A percentile compares a stretch with the other conserved stretches of the same genome.
Evolutionary conservation across 352 stramenopile species (phyloP).

Genomic region (Aphanomyces invadans): DNA sequence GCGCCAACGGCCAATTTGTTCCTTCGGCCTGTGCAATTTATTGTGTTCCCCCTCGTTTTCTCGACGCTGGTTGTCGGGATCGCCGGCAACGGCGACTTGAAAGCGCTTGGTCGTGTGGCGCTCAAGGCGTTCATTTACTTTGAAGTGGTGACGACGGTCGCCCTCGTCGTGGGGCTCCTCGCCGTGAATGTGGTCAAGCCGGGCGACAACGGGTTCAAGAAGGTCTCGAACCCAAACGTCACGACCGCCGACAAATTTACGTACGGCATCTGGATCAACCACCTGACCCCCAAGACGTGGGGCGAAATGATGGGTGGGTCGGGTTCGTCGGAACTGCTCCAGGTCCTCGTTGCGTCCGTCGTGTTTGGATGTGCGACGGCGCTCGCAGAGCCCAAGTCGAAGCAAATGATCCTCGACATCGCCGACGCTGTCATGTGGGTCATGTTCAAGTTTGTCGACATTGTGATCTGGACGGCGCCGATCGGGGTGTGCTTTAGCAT

Average conservation of each 20-base stretch:
- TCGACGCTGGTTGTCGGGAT: constrained; percentile 51
- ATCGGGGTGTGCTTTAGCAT: constrained; percentile 52
- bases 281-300: constrained; percentile 60
- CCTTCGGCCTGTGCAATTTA: constrained; percentile 46
- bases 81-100: constrained; percentile 47
- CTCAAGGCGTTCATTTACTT: constrained; percentile 65
- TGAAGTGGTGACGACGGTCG: constrained; percentile 43
- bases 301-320: constrained; percentile 56
- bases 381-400: constrained; percentile 31
- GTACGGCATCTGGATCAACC: constrained; percentile 46
- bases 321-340: constrained; percentile 46
- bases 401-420: constrained; percentile 39
- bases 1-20: constrained; percentile 50
- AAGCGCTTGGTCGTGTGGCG: constrained; percentile 45
- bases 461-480: constrained; percentile 54
- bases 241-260: constrained; percentile 33
- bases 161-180: constrained; percentile 40
- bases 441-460: constrained; percentile 64
- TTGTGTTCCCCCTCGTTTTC: constrained; percentile 59
- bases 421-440: constrained; percentile 43
- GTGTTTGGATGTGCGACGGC: constrained; percentile 38
- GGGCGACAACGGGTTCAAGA: constrained; percentile 32
- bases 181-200: constrained; percentile 51
- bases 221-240: constrained; percentile 29
- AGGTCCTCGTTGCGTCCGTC: constrained; percentile 44